Percentiles rank a stretch among this genome's conserved stretches.
phyloP scores from a whole-genome alignment of 2,329 filamentous ascomycete genomes.

The Apiospora rasikravindrae region DNA sequence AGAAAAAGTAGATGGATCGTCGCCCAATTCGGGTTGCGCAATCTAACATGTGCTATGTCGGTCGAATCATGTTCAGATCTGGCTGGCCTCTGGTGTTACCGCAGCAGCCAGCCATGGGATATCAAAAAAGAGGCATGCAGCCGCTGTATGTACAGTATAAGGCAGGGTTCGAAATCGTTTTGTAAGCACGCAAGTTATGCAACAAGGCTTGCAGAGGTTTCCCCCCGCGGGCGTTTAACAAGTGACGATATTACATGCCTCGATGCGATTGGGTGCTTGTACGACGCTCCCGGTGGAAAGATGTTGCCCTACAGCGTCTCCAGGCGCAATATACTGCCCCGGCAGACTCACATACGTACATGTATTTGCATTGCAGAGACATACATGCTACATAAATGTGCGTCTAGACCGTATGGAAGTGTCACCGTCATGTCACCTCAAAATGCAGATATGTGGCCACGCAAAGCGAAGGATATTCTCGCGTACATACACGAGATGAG shows the following conservation, averaged over 20 bases:
- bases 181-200: not conserved
- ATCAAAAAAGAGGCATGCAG: not conserved
- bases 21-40: not conserved
- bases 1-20: not conserved
- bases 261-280: not conserved
- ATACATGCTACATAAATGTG: not conserved
- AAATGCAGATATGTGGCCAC: not conserved
- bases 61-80: slow-evolving; percentile 12
- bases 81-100: not conserved
- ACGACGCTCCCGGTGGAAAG: not conserved
- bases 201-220: not conserved
- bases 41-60: slow-evolving; percentile 2
- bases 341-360: not conserved
- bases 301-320: not conserved
- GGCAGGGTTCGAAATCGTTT: not conserved
- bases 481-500: not conserved
- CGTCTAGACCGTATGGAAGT: not conserved
- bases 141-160: slow-evolving; percentile 4
- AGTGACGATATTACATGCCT: not conserved
- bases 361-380: not conserved
- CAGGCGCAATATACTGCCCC: not conserved
- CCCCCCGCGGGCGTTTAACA: slow-evolving; percentile 1
- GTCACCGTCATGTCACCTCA: not conserved
- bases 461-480: not conserved
- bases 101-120: not conserved